Conservation (phyloP, 2,329 filamentous ascomycete species). For the Beauveria sp. region DNA sequence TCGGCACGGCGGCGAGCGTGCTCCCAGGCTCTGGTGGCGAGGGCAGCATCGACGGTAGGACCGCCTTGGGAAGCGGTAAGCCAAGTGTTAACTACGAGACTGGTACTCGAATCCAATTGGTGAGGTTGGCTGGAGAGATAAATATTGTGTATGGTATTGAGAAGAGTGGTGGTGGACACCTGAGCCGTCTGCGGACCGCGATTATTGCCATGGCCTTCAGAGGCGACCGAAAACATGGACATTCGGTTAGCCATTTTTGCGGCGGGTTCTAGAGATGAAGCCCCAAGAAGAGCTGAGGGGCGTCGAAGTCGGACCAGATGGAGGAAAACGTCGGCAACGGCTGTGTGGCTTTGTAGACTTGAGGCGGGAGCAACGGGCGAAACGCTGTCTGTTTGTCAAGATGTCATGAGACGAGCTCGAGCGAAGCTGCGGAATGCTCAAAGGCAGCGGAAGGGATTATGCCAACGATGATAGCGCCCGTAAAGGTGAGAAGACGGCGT, state of each 20-base stretch:
- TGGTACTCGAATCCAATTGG: constrained; percentile 79
- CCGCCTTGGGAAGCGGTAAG: constrained; percentile 68
- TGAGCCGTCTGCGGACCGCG: constrained; percentile 64
- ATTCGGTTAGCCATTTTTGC: constrained; percentile 52
- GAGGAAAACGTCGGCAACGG: neutral
- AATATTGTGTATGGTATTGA: constrained; percentile 86
- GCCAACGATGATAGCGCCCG: neutral
- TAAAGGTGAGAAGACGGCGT: neutral
- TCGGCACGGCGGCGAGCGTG: constrained; percentile 91
- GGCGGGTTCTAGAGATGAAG: constrained; percentile 14
- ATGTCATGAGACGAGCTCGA: neutral
- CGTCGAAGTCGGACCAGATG: constrained; percentile 10
- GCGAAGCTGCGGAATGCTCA: neutral
- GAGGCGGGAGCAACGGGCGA: neutral
- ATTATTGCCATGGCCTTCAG: constrained; percentile 52
- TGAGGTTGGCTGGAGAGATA: constrained; percentile 81
- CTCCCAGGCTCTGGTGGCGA: constrained; percentile 86
- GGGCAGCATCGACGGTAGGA: constrained; percentile 66
- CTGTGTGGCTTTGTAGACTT: neutral
- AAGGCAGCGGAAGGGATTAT: neutral
- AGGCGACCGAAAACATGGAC: constrained; percentile 62
- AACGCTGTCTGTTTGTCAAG: neutral
- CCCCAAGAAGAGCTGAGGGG: constrained; percentile 32
- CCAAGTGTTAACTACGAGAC: constrained; percentile 93
- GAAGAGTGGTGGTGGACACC: constrained; percentile 84